Evolutionary conservation across 169 alveolate genomes (phyloP), one percentile per base, ranked within the genome.

Genomic region (Theileria parva): DNA sequence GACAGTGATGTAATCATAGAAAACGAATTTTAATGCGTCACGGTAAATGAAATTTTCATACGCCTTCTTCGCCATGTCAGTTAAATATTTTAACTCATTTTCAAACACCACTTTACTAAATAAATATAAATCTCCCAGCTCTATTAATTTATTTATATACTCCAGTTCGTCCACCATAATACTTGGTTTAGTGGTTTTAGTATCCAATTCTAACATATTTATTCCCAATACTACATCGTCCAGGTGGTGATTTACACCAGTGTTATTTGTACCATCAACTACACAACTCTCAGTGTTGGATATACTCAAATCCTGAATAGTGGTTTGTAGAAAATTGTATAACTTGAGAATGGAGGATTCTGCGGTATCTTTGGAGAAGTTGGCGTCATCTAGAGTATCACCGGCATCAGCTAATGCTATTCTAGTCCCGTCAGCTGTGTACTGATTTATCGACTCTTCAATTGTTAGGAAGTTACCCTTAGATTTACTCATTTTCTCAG

Each of bases 331-430:
- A 32, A 93, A 48, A 53, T 86, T 74, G 57, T 91, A 88, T 28
- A 93, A 81, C 74, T 93, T 93, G 91, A 93, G 85, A n/a, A 93
- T 79, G 32, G 96, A 95, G 25, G 96, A 81, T 51, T 92, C 93
- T 0, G 96, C 96, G 7, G 93, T 88, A 27, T 92, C 96, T 60
- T 94, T 91, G 30, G 94, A 89, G 68, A 95, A 95, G 85, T 96
- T 97, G 27, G 99, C 99, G 87, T 97, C 99, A 79, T 97, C 99
- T 23, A 96, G 80, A 7, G 97, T 83, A 73, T 97, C 99, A 0
- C 99, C 99, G 60, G 99, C 99, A 87, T 98, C 99, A 48, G 99
- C 99, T 50, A 97, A 87, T 15, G 99, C 98, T 48, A 98, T 90
- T 70, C 99, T 92, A 3, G 99, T 95, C 19, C 99, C 99, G 81